A percentile compares a stretch with the other conserved stretches of the same genome.
Conservation (phyloP, 257 asterid genomes). For the Leonotis leonurus region DNA sequence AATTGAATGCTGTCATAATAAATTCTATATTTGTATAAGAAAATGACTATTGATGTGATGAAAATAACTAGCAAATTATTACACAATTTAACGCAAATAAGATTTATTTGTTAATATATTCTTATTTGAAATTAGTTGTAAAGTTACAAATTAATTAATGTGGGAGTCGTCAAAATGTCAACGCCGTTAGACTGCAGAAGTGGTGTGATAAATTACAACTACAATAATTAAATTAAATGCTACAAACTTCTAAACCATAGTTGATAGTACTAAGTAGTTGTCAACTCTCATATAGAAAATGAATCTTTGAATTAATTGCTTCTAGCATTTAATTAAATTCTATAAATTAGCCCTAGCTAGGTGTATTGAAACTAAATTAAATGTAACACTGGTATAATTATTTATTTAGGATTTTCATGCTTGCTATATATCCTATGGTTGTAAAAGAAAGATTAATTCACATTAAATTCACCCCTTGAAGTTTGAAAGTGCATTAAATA, state of each 20-base stretch:
- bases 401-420: neutral
- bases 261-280: neutral
- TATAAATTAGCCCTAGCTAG: neutral
- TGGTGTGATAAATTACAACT: constrained; percentile 8
- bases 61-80: too few relatives aligned
- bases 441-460: neutral
- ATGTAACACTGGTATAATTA: too few relatives aligned
- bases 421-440: too few relatives aligned
- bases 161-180: neutral
- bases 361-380: neutral
- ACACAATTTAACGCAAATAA: too few relatives aligned
- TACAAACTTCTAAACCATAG: neutral
- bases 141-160: neutral
- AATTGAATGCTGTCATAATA: too few relatives aligned
- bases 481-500: neutral
- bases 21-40: too few relatives aligned
- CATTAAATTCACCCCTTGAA: neutral
- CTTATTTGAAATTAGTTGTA: too few relatives aligned
- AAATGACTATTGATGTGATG: too few relatives aligned
- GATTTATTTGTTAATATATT: neutral
- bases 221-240: neutral
- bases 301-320: neutral
- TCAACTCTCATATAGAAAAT: neutral
- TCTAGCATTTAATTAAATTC: neutral
- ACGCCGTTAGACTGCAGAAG: constrained; percentile 11